These are phyloP conservation scores for Jamesozyma hellenica DNA, from an alignment of 805 yeast genomes.

Conservation along the genomic window DNA sequence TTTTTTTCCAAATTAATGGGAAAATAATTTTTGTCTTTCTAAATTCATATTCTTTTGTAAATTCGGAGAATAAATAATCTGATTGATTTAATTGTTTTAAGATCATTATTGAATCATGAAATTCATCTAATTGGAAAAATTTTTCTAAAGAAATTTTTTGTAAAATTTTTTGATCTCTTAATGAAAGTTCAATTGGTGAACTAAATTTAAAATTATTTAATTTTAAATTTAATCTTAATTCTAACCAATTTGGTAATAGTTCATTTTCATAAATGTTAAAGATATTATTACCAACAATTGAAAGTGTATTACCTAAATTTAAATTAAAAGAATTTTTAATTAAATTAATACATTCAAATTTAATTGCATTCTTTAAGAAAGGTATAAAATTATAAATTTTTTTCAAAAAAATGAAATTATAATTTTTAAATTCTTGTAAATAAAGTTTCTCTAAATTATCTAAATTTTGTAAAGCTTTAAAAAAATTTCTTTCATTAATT, in stretches of 20 bases:
- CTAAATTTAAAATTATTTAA: constrained; percentile 52
- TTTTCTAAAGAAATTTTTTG: constrained; percentile 27
- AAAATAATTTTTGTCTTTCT: constrained; percentile 63
- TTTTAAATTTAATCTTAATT: constrained; percentile 47
- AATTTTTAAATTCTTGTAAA: constrained; percentile 57
- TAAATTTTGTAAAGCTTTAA: constrained; percentile 74
- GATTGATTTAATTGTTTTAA: constrained; percentile 62
- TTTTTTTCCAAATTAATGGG: constrained; percentile 43
- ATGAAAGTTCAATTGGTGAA: constrained; percentile 74
- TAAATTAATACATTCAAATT: constrained; percentile 60
- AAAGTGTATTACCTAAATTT: constrained; percentile 51
- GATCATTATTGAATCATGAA: constrained; percentile 76
- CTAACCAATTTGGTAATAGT: constrained; percentile 45
- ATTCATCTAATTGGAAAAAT: constrained; percentile 53
- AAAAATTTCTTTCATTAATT: constrained; percentile 63
- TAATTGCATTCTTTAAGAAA: constrained; percentile 57
- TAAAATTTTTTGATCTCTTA: constrained; percentile 49
- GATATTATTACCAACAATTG: constrained; percentile 32
- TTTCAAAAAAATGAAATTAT: constrained; percentile 53
- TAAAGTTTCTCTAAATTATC: constrained; percentile 65
- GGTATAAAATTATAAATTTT: constrained; percentile 72
- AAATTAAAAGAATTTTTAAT: constrained; percentile 55
- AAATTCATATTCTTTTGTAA: constrained; percentile 59
- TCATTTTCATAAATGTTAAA: constrained; percentile 46
- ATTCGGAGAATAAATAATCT: constrained; percentile 49